phyloP scores from a whole-genome alignment of 495 filamentous ascomycete species.

The Neurospora sp. region DNA sequence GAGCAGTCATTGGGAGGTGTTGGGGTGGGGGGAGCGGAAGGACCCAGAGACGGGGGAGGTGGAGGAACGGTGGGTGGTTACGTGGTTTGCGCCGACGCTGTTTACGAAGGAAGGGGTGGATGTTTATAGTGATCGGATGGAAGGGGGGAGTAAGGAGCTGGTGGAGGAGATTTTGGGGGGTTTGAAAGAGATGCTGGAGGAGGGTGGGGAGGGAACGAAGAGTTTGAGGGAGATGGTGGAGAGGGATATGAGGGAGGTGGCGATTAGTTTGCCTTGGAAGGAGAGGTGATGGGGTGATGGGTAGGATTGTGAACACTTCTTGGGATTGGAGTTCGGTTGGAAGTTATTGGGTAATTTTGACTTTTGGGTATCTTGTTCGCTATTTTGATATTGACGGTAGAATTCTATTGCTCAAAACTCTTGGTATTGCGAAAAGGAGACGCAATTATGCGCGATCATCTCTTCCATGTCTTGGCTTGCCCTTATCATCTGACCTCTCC shows the following conservation, averaged over 20 bases:
- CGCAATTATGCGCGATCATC: not conserved
- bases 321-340: not conserved
- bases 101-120: constrained; percentile 71
- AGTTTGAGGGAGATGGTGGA: constrained; percentile 29
- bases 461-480: not conserved
- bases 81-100: constrained; percentile 62
- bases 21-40: constrained; percentile 52
- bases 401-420: too few relatives aligned
- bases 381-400: not conserved
- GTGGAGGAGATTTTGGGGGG: constrained; percentile 33
- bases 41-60: constrained; percentile 21
- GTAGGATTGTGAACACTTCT: not conserved
- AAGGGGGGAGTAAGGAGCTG: constrained; percentile 40
- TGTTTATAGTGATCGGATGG: constrained; percentile 50
- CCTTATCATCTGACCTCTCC: not conserved
- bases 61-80: constrained; percentile 54
- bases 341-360: not conserved
- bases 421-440: too few relatives aligned
- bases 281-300: constrained; percentile 6
- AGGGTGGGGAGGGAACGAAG: constrained; percentile 8
- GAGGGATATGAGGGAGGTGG: constrained; percentile 35
- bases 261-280: constrained; percentile 36
- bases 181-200: constrained; percentile 27
- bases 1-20: constrained; percentile 59
- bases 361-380: not conserved